Base-by-base conservation (phyloP, 1,284 basidiomycete genomes). In the Apiotrichum veenhuisii region DNA sequence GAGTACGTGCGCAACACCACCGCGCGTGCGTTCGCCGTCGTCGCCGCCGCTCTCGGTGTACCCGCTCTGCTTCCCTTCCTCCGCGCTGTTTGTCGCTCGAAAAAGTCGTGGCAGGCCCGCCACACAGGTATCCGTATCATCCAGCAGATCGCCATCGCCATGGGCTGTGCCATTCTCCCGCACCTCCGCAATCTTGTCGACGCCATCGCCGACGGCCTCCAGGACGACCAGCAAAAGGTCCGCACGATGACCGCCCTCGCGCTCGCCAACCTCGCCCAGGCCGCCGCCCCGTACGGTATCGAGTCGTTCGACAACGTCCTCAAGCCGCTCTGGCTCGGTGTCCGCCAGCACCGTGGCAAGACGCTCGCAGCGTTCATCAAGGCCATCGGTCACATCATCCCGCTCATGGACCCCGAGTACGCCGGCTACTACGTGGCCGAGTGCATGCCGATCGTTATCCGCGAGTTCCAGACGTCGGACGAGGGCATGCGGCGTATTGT, bases 401-500 rank as follows among this genome's bases (percentile, higher is more conserved):
- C 96, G 0, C 87, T 98, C 57, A 98, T 98, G 96, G 96, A 98
- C 74, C 91, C 95, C 49, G 94, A 99, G 80, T 97, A 96, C 67
- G 92, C 93, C 9, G 93, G 91, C 25, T 97, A 97, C 79, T 98
- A 97, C 73, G 96, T 93, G 50, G 93, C 92, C 77, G 93, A 96
- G 82, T 91, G 94, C 63, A 95, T 93, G 52, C 90, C 96, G 58
- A 96, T 97, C 73, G 86, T 98, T 59, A 98, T 98, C 62, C 91
- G 96, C 73, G 96, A 98, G 80, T 99, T 98, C 81, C 94, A 96
- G 77, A 97, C 92, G 8, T 96, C 95, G 11, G 96, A 98, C 75
- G 96, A 98, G 77, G 96, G 98, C 81, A 98, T 99, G 96, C 96
- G 98, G 82, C 96, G 98, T 82, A 98, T 98, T 66, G 95, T 99